Evolutionary conservation across 2,329 filamentous ascomycete species (phyloP), one percentile per base, ranked within the genome.

Genomic region (Cephalotrichum gorgonifer): DNA sequence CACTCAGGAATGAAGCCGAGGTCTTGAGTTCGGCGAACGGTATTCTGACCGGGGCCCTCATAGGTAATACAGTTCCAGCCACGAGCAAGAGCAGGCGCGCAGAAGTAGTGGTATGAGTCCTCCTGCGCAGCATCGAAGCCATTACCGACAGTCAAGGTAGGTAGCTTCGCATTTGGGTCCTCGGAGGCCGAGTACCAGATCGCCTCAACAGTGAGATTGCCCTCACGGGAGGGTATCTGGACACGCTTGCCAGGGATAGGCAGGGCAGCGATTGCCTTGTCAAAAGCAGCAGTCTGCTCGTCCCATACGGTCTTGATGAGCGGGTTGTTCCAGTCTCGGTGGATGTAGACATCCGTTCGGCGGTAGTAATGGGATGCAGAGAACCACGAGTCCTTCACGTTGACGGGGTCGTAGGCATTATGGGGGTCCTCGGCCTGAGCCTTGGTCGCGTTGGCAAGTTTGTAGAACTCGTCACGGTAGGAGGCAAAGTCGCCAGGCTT

Each of bases 401-500:
- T 50, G 1, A 97, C 91, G 12, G 91, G 89, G 64, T 97, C 91
- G 69, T 88, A 97, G 22, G 97, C 90, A 47, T 97, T 88, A 65
- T 97, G 90, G 17, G 95, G 90, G 11, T 89, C 80, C 1, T 78
- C 78, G 53, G 81, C 79, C 0, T 86, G 46, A 14, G n/a, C 31
- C 23, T 52, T 51, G 30, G 48, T 51, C 4, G 51, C 27, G 41
- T 43, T 44, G 30, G 52, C 53, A 11, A 55, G 41, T 17, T 49
- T 46, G 44, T 47, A 48, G 33, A 50, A 56, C 6, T 23, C 47
- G 2, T 53, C 44, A n/a, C 14, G 39, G 27, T 46, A 55, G 30
- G 27, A 48, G n/a, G 48, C 43, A 25, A 49, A 51, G 44, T 55
- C 48, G n/a, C 51, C 51, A 22, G 52, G 43, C 23, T 52, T 45